Conservation (phyloP, 768 basidiomycete species). For the Auricularia sp. region DNA sequence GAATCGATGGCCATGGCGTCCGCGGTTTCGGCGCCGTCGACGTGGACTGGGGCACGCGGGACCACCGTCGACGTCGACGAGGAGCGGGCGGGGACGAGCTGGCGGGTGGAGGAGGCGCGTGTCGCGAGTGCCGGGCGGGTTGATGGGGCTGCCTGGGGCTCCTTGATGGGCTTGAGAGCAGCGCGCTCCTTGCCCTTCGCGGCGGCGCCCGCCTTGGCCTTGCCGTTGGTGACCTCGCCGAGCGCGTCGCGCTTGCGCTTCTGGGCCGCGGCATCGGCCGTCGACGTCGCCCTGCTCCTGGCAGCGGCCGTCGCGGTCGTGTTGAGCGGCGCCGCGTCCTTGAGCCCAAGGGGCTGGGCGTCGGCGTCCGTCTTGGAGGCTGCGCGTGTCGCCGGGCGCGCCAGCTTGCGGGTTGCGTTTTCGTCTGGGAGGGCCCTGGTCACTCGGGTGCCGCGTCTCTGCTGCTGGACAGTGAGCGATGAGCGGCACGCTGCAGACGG, state of each 20-base stretch:
- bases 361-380: background rate
- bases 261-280: slow-evolving; percentile 34
- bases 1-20: slow-evolving; percentile 39
- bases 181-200: slow-evolving; percentile 44
- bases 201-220: slow-evolving; percentile 17
- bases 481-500: background rate
- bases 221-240: slow-evolving; percentile 49
- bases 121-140: slow-evolving; percentile 21
- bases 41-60: slow-evolving; percentile 1
- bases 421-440: background rate
- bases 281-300: slow-evolving; percentile 32
- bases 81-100: slow-evolving; percentile 9
- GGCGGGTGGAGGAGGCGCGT: slow-evolving; percentile 14
- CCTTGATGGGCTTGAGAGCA: slow-evolving; percentile 9
- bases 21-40: slow-evolving; percentile 31
- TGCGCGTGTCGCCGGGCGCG: background rate
- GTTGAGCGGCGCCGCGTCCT: slow-evolving; percentile 42
- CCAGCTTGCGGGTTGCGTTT: background rate
- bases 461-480: background rate
- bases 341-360: slow-evolving; percentile 5
- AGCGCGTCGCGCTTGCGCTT: slow-evolving; percentile 73
- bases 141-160: slow-evolving; percentile 14
- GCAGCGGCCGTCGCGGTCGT: slow-evolving; percentile 28
- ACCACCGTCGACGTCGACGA: background rate
- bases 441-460: background rate